Conservation (phyloP, 2,329 filamentous ascomycete species). For the Fusarium hostae region DNA sequence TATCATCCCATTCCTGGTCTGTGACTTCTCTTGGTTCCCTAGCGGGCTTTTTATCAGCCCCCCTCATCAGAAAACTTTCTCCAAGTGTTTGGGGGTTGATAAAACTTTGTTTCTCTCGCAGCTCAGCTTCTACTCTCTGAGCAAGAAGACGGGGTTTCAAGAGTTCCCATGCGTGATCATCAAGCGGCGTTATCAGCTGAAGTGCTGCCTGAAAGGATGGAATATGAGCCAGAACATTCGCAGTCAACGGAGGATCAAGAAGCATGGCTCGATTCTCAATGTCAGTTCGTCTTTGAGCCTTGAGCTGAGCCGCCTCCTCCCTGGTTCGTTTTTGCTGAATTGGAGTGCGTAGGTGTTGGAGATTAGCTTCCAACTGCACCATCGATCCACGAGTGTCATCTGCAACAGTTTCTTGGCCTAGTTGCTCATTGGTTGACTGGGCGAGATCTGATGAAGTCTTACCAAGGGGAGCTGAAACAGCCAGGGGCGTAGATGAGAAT, state of each 20-base stretch:
- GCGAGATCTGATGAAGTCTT: not conserved
- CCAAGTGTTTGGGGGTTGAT: slow-evolving; percentile 49
- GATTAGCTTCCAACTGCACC: slow-evolving; percentile 6
- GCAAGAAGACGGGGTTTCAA: slow-evolving; percentile 74
- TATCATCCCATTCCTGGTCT: slow-evolving; percentile 77
- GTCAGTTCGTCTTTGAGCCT: slow-evolving; percentile 71
- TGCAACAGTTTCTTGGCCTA: not conserved
- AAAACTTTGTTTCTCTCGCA: slow-evolving; percentile 58
- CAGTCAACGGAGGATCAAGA: slow-evolving; percentile 72
- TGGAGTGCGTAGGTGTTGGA: not conserved
- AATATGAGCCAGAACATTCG: slow-evolving; percentile 73
- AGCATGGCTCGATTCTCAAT: slow-evolving; percentile 77
- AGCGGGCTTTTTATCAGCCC: not conserved
- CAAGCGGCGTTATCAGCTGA: slow-evolving; percentile 74
- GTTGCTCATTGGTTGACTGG: slow-evolving; percentile 2
- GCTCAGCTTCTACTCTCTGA: slow-evolving; percentile 73
- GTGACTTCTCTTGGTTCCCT: slow-evolving; percentile 61
- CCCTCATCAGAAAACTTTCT: slow-evolving; percentile 42
- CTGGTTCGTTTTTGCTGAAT: slow-evolving; percentile 63
- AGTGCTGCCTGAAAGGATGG: slow-evolving; percentile 79
- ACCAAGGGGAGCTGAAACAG: not conserved
- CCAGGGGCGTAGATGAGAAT: not conserved
- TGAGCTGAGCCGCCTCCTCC: slow-evolving; percentile 72
- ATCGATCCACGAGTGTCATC: slow-evolving; percentile 9
- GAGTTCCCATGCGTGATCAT: slow-evolving; percentile 75